phyloP scores from a whole-genome alignment of 1,139 yeast genomes.

The Geotrichum macrosporum region DNA sequence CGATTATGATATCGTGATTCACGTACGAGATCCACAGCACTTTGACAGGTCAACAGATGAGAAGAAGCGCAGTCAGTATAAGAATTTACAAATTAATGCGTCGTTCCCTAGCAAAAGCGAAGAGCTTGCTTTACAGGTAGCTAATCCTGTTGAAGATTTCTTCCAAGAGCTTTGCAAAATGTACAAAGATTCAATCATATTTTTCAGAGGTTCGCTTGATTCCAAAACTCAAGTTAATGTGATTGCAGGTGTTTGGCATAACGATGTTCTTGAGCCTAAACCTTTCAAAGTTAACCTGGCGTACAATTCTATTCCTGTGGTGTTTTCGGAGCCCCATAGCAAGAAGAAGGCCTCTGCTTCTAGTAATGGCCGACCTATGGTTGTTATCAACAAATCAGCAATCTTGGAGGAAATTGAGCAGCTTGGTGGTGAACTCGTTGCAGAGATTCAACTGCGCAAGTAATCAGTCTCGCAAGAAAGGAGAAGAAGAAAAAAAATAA shows the following conservation, averaged over 20 bases:
- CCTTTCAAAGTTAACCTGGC: slow-evolving; percentile 79
- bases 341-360: slow-evolving; percentile 9
- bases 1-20: slow-evolving; percentile 78
- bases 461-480: neutral
- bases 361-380: slow-evolving; percentile 31
- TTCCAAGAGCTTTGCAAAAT: slow-evolving; percentile 31
- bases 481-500: neutral
- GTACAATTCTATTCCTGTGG: slow-evolving; percentile 62
- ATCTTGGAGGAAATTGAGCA: slow-evolving; percentile 66
- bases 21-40: slow-evolving; percentile 33
- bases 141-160: slow-evolving; percentile 28
- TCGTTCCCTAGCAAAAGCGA: slow-evolving; percentile 28
- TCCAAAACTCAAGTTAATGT: slow-evolving; percentile 41
- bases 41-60: slow-evolving; percentile 34
- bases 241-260: slow-evolving; percentile 77
- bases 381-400: slow-evolving; percentile 70
- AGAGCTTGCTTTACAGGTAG: slow-evolving; percentile 22
- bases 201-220: slow-evolving; percentile 41
- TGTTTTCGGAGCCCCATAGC: slow-evolving; percentile 33
- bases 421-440: slow-evolving; percentile 63
- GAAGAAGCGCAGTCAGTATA: slow-evolving; percentile 59
- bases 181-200: slow-evolving; percentile 51
- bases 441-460: slow-evolving; percentile 11
- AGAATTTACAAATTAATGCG: slow-evolving; percentile 48
- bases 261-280: slow-evolving; percentile 49